Evolutionary conservation across 139 green algal species (phyloP), one percentile per base, ranked within the genome.

Genomic region (Chlamydomonas schloesseri): DNA sequence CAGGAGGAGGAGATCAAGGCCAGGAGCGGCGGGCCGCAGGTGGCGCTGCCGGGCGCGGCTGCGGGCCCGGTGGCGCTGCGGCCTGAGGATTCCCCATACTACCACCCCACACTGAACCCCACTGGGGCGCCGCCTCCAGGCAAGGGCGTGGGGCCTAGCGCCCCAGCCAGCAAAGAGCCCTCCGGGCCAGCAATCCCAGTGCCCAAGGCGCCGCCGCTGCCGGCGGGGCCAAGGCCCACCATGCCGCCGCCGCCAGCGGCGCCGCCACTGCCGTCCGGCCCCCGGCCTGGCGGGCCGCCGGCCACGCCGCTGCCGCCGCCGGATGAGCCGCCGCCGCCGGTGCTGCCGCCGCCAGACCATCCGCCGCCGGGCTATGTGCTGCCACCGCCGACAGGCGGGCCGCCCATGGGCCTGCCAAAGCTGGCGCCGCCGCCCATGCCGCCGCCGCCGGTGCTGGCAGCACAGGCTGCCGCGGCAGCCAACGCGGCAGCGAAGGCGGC

Each of bases 71-170:
- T 91, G 29, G 73, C 83, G 47, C 64, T 86, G 57, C 86, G 86
- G 34, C 84, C 89, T 0, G 78, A 95, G 84, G 91, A 96, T 29
- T 94, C 90, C 2, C 90, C 94, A 26, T 97, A 97, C 83, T 97
- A 93, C 84, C 94, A 97, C 87, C 94, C 93, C 10, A 93, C 88
- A 0, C 88, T 95, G 4, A 97, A 97, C 89, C 94, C 94, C 21
- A 84, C 88, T 18, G 94, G 92, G 69, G 78, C 91, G 65, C 91
- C 93, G 5, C 92, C 94, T 0, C 91, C 92, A 8, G 93, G 93
- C 78, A 87, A 90, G 67, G 71, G 70, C 28, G 82, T 87, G 31
- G 85, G 55, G 6, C 71, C 65, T n/a, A 65, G 82, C 4, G 76
- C 76, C 6, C 80, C 84, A 24, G 34, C 67, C 17, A 53, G 50